Conservation (phyloP, 2,329 filamentous ascomycete genomes). For the Hypoxylon sp. region DNA sequence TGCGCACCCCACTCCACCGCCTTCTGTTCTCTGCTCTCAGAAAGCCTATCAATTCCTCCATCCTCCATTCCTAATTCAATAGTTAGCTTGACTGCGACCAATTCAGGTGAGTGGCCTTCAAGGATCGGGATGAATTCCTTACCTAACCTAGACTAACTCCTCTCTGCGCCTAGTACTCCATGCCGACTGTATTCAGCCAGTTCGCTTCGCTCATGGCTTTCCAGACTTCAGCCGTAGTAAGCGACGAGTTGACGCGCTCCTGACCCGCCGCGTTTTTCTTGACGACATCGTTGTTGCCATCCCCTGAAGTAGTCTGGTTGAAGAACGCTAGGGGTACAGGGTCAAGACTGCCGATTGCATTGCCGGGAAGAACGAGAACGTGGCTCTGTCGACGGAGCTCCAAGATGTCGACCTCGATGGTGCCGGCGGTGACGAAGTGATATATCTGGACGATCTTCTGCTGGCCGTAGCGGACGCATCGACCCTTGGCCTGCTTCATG, state of each 20-base stretch:
- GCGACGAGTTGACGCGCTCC: constrained; percentile 40
- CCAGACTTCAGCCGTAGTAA: constrained; percentile 48
- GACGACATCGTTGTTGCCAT: not conserved
- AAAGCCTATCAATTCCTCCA: too few species aligned
- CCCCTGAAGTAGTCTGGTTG: not conserved
- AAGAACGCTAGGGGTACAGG: not conserved
- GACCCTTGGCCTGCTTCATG: constrained; percentile 59
- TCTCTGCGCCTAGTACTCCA: constrained; percentile 27
- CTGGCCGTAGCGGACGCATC: constrained; percentile 60
- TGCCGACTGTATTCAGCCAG: constrained; percentile 46
- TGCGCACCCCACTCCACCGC: not conserved
- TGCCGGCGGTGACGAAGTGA: constrained; percentile 58
- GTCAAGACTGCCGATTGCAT: constrained; percentile 35
- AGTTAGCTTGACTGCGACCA: not conserved
- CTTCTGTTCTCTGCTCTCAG: not conserved
- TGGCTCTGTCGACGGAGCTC: constrained; percentile 50
- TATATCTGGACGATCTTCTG: constrained; percentile 57
- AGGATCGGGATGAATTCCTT: constrained; percentile 3
- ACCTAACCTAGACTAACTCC: constrained; percentile 3
- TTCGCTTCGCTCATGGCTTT: constrained; percentile 49
- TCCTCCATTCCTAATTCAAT: not conserved
- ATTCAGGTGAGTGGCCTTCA: not conserved
- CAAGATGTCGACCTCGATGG: constrained; percentile 59
- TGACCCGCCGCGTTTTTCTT: constrained; percentile 14
- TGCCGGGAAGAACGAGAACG: constrained; percentile 33